Base-by-base conservation (phyloP, 495 filamentous ascomycete genomes). In the Aspergillus sclerotioniger region DNA sequence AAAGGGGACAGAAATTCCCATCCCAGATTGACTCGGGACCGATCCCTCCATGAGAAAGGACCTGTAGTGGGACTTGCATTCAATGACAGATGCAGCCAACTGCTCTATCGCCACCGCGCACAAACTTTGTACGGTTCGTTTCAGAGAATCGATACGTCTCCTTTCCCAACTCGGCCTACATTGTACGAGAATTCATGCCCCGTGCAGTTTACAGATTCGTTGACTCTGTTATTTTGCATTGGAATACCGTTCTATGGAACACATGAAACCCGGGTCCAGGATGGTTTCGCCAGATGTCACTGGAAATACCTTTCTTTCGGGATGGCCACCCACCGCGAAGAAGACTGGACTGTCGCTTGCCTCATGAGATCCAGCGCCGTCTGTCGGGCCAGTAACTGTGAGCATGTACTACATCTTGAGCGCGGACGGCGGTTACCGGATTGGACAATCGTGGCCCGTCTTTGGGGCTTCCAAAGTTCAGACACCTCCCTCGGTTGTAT, bases 301-400 rank as follows among this genome's bases (percentile, higher is more conserved):
- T 76, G 72, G 71, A 67, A 68, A 58, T 77, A 79, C 35, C 71
- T 79, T 17, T 57, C 75, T 13, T 60, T 78, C 12, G 76, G 72
- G 19, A 71, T 76, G 20, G 75, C 71, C 1, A 76, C 68, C 2
- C 72, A 76, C 48, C 69, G 70, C 9, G 59, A 71, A 21, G 66
- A 76, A 29, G 60, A 72, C 19, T 75, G 72, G 71, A 73, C 75
- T 10, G 69, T 77, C 21, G 76, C 72, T 15, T 77, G 72, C 51
- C 48, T 79, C 3, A 47, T 81, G 47, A 70, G 56, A 52, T 75
- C 71, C 7, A 67, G 76, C 53, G 53, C 68, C 8, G 54, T 51
- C 16, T 65, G 65, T 16, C 46, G 45, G 13, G 35, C 64, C 10
- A 17, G 16, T 17, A 56, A 61, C 32, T 81, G 78, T 54, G 51